Evolutionary conservation across 768 basidiomycete species (phyloP).

Genomic region (Leccinellum luteum): DNA sequence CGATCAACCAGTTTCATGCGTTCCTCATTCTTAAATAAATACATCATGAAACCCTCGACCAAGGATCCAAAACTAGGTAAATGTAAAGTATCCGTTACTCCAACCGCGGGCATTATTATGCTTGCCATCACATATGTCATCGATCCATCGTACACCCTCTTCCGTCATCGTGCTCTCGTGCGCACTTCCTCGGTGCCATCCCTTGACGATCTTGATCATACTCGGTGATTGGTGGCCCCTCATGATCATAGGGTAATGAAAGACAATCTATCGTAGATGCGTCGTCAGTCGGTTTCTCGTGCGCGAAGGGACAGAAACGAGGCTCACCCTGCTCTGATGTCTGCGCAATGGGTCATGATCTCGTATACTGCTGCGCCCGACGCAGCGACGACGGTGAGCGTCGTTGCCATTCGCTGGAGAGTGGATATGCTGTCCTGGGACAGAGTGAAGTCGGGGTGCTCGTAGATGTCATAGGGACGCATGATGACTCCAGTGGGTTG

Average conservation of each 20-base stretch:
- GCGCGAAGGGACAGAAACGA: background rate
- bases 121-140: background rate
- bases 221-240: background rate
- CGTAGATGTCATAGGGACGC: conserved; percentile 34
- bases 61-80: background rate
- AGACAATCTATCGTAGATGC: conserved; percentile 8
- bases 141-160: background rate
- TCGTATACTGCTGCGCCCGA: conserved; percentile 33
- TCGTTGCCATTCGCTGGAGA: conserved; percentile 25
- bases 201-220: background rate
- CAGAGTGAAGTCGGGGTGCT: conserved; percentile 32
- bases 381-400: conserved; percentile 31
- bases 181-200: background rate
- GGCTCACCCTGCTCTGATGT: conserved; percentile 21
- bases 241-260: conserved; percentile 6
- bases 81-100: background rate
- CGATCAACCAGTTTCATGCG: background rate
- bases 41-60: background rate
- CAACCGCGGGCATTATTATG: background rate
- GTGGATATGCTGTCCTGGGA: conserved; percentile 23
- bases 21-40: background rate
- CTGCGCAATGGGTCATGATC: conserved; percentile 14
- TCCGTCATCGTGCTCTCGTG: background rate
- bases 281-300: conserved; percentile 1
- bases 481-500: conserved; percentile 22